Evolutionary conservation across 208 protist genomes (phyloP), one percentile per base, ranked within the genome.

Genomic region (Zelonia costaricensis): DNA sequence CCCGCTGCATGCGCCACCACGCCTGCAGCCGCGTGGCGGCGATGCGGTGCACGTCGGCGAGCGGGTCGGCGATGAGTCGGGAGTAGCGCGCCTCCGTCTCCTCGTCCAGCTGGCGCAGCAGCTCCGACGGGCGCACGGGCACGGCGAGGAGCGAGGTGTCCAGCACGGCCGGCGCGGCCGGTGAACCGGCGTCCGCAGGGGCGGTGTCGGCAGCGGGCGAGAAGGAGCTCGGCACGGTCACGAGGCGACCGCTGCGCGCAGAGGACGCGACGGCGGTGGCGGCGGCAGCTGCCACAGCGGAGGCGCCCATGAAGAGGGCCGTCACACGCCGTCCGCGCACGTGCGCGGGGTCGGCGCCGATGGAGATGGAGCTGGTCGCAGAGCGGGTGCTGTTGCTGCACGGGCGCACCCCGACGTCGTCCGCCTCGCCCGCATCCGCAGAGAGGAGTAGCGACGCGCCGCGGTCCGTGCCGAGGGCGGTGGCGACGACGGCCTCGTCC

Each of bases 41-140:
- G 18, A 28, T n/a, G 12, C 58, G 57, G 18, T 57, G 35, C 31
- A 55, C 13, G 12, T 76, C 69, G 2, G 60, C 62, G 10, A 61
- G 49, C 7, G 49, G 55, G 22, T 63, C 57, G 4, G 38, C 59
- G 22, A 65, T 20, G 15, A 65, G 69, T 18, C 57, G 62, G 5
- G 55, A 60, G 57, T 84, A 78, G 36, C 69, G 72, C 33, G 33
- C 27, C 36, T 70, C 64, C 27, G 52, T 57, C 12, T 76, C 47
- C 27, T 23, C 35, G 48, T 67, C 69, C 1, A 67, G 59, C 30
- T 67, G 52, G 4, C 61, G 69, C 47, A 66, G 54, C 61, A 69
- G 54, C 23, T 67, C 53, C 0, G 68, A 74, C 13, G 68, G 58
- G 1, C 53, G 60, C 43, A 74, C 47, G 12, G 68, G 30, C 3